Conservation (phyloP, 352 stramenopile genomes). For the Phytopythium mirpurense region DNA sequence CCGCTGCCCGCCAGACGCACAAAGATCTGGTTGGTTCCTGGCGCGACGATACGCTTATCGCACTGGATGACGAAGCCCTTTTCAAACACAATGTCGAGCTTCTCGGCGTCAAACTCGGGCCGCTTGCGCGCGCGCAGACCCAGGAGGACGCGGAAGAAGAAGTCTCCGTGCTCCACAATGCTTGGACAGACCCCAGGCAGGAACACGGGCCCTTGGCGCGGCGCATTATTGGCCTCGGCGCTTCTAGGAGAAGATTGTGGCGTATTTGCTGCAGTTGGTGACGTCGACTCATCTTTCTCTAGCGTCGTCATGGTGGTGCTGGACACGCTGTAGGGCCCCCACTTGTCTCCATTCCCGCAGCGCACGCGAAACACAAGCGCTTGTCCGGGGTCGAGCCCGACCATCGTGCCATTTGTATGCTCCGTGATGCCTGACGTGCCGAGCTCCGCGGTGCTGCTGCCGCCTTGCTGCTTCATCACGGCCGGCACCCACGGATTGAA, state of each 20-base stretch:
- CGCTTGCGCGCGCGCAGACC: constrained; percentile 35
- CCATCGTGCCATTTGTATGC: constrained; percentile 59
- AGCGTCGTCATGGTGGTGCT: constrained; percentile 52
- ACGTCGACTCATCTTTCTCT: constrained; percentile 17
- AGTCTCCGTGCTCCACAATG: constrained; percentile 49
- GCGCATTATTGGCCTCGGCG: not conserved
- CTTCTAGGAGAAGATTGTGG: not conserved
- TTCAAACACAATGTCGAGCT: constrained; percentile 45
- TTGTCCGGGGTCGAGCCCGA: constrained; percentile 48
- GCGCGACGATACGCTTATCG: constrained; percentile 43
- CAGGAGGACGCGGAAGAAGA: constrained; percentile 61
- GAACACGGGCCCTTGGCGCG: constrained; percentile 27
- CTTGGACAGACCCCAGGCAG: constrained; percentile 58
- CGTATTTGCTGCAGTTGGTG: constrained; percentile 12
- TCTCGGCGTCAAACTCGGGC: constrained; percentile 46
- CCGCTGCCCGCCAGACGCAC: constrained; percentile 29
- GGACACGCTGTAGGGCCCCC: constrained; percentile 63
- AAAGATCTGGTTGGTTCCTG: constrained; percentile 62
- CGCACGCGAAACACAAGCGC: constrained; percentile 61
- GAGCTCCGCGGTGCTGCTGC: constrained; percentile 21
- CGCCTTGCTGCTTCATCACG: constrained; percentile 42
- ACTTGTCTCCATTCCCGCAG: constrained; percentile 46
- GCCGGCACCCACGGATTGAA: constrained; percentile 53
- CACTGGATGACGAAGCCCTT: constrained; percentile 50
- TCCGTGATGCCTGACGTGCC: constrained; percentile 37